Percentiles rank a stretch among this genome's conserved stretches.
phyloP scores from a whole-genome alignment of 2,329 filamentous ascomycete species.

The Xylaria hypoxylon region DNA sequence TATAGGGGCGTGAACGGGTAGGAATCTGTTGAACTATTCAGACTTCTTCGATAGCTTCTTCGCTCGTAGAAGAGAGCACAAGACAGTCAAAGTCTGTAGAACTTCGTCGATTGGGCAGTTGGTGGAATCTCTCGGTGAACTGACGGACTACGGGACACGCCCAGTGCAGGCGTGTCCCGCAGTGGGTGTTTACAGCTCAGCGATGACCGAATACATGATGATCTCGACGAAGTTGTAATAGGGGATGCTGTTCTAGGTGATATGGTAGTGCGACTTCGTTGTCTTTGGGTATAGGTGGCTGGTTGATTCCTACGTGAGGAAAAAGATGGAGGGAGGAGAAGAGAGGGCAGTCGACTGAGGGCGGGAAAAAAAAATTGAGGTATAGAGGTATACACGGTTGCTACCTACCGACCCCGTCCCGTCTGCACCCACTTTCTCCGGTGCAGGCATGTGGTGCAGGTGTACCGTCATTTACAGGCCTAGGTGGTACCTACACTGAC shows the following conservation, averaged over 20 bases:
- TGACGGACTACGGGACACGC: constrained; percentile 84
- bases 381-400: constrained; percentile 41
- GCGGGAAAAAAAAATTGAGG: constrained; percentile 49
- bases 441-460: not conserved
- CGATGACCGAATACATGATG: constrained; percentile 79
- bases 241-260: constrained; percentile 44
- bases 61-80: constrained; percentile 45
- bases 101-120: constrained; percentile 74
- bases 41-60: constrained; percentile 46
- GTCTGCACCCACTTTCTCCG: constrained; percentile 30
- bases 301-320: constrained; percentile 52
- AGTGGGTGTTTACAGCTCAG: constrained; percentile 94
- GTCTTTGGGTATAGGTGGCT: constrained; percentile 61
- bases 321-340: constrained; percentile 50
- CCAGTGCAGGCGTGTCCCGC: constrained; percentile 70
- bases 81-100: constrained; percentile 66
- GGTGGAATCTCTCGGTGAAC: constrained; percentile 79
- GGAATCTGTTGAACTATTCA: constrained; percentile 50
- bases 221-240: constrained; percentile 75
- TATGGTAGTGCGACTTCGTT: constrained; percentile 73
- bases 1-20: constrained; percentile 43
- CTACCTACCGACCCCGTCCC: constrained; percentile 32
- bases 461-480: not conserved
- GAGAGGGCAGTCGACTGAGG: constrained; percentile 38
- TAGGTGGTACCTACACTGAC: too few relatives aligned